These are phyloP conservation scores for Trichophyton equinum DNA, from an alignment of 2,329 filamentous ascomycete genomes.

Conservation along the genomic window DNA sequence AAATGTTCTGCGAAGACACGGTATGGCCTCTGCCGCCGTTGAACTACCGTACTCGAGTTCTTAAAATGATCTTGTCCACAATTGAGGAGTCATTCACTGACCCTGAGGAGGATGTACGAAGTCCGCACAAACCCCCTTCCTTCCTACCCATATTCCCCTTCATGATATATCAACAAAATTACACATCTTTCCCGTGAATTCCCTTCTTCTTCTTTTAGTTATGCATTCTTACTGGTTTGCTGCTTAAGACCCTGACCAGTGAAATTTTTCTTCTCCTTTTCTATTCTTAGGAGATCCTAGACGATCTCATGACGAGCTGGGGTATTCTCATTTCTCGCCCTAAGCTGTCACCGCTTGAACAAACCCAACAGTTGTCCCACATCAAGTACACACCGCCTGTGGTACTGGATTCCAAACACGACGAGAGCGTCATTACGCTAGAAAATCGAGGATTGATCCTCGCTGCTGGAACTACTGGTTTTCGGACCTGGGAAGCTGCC, in stretches of 20 bases:
- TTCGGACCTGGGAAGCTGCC: constrained; percentile 58
- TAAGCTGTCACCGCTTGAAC: constrained; percentile 50
- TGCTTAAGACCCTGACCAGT: constrained; percentile 15
- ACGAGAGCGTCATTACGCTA: constrained; percentile 30
- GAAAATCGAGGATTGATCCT: constrained; percentile 44
- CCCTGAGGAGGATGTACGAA: constrained; percentile 70
- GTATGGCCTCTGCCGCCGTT: constrained; percentile 49
- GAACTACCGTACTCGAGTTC: constrained; percentile 55
- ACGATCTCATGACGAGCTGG: constrained; percentile 61
- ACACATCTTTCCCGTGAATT: constrained; percentile 5
- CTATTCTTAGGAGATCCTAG: constrained; percentile 59
- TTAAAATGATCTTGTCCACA: constrained; percentile 58
- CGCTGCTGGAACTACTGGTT: constrained; percentile 51
- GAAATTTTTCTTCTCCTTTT: constrained; percentile 4
- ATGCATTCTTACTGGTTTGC: constrained; percentile 7
- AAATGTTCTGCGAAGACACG: constrained; percentile 51
- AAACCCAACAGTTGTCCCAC: constrained; percentile 58
- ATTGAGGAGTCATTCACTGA: constrained; percentile 66
- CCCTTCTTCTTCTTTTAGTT: neutral
- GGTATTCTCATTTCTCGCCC: constrained; percentile 52
- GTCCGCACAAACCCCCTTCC: constrained; percentile 6
- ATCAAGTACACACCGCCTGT: constrained; percentile 53
- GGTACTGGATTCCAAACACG: neutral
- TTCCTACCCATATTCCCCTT: neutral
- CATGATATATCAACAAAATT: neutral